Base-by-base conservation (phyloP, 768 basidiomycete species). In the Phaeotremella fagi region DNA sequence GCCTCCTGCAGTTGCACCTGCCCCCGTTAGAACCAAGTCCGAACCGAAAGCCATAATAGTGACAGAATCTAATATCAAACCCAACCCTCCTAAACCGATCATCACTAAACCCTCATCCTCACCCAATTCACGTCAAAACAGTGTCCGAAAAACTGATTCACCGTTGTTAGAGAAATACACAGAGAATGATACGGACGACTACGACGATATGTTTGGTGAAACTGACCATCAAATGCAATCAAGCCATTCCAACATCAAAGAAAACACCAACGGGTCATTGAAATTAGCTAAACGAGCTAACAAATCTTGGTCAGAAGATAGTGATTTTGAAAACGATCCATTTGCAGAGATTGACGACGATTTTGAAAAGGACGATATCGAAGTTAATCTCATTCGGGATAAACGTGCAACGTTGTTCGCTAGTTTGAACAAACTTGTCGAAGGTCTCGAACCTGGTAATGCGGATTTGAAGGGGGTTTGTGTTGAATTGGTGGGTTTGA, bases 331-430 rank as follows among this genome's bases (percentile, higher is more conserved):
- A 49, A 91, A 38, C n/a, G 72, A 99, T 78, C 94, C 95, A 1
- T 99, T 99, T 63, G 91, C 94, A 2, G 89, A 91, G 87, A 92
- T 94, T 54, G 90, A 95, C 64, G 91, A 92, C 77, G 85, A 83
- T 1, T 27, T 54, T 31, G 64, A 55, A 5, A 89, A 92, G 60
- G 87, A 90, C 57, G 91, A 94, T 68, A 78, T 95, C 1, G 91
- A 95, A 65, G 82, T 90, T 1, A 94, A 94, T 63, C 79, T 98
- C 18, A 83, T 89, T 57, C 82, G 95, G 26, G 95, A 99, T 77
- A 94, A 95, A 77, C 80, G 89, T 61, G 92, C 95, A 1, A 81
- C 90, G 20, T 77, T 97, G 31, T 89, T 83, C 68, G 85, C 82
- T 48, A 80, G 80, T 33, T 86, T 95, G 50, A 88, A 83, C 58